A percentile compares a stretch with the other conserved stretches of the same genome.
Conservation (phyloP, 148 eudicot genomes). For the Cornus florida region DNA sequence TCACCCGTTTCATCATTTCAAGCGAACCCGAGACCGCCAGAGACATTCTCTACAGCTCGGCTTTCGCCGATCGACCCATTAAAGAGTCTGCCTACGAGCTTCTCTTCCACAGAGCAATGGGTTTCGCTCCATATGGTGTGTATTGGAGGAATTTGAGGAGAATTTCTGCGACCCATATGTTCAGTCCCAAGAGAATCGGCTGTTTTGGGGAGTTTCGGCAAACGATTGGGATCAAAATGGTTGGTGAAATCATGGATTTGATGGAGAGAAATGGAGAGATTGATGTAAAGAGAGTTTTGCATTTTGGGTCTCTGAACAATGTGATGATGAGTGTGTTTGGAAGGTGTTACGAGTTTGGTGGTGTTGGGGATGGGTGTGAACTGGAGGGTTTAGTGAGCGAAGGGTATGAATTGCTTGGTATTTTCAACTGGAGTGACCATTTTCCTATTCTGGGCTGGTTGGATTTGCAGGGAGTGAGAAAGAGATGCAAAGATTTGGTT, state of each 20-base stretch:
- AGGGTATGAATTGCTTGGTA: conserved; percentile 80
- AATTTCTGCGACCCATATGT: conserved; percentile 66
- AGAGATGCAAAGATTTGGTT: conserved; percentile 56
- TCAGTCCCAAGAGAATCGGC: conserved; percentile 50
- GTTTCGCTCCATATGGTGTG: conserved; percentile 85
- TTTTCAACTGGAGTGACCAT: conserved; percentile 90
- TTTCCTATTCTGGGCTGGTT: conserved; percentile 71
- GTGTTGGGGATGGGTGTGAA: conserved; percentile 20
- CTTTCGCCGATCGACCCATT: conserved; percentile 79
- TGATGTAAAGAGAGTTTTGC: conserved; percentile 52
- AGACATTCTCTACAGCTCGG: conserved; percentile 62
- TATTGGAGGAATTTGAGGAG: conserved; percentile 81
- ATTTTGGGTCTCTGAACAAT: conserved; percentile 76
- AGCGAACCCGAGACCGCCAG: conserved; percentile 70
- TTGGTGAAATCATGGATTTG: conserved; percentile 11
- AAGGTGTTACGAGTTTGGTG: conserved; percentile 37
- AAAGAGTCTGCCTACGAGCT: conserved; percentile 89
- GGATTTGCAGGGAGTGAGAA: conserved; percentile 83
- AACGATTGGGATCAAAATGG: conserved; percentile 51
- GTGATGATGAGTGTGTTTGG: conserved; percentile 95
- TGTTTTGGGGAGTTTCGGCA: conserved; percentile 38
- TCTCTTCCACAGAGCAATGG: conserved; percentile 85
- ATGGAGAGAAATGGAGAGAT: conserved; percentile 50
- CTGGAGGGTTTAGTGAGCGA: conserved; percentile 68
- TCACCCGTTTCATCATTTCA: conserved; percentile 67